A percentile compares a stretch with the other conserved stretches of the same genome.
These are phyloP conservation scores for Kwoniella newhampshirensis DNA, from an alignment of 768 basidiomycete genomes.

Conservation along the genomic window DNA sequence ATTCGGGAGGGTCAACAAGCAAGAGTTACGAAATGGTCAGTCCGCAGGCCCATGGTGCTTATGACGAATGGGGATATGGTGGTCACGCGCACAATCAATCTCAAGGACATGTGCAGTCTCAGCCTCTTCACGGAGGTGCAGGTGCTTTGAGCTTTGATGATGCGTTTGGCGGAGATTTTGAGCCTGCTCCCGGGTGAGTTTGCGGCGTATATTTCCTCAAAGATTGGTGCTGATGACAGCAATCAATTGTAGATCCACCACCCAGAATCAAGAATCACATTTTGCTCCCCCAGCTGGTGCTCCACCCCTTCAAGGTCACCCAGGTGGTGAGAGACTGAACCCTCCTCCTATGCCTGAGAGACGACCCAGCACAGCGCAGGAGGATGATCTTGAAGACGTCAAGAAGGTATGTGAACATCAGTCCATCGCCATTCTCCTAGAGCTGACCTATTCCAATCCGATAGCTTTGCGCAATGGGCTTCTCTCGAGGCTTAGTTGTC, in stretches of 20 bases:
- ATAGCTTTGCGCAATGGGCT: constrained; percentile 85
- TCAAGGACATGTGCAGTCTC: constrained; percentile 12
- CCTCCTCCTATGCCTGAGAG: constrained; percentile 24
- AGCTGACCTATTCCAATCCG: constrained; percentile 64
- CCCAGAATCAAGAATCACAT: constrained; percentile 51
- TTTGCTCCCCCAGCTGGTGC: constrained; percentile 53
- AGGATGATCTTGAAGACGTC: constrained; percentile 52
- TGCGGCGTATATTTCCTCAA: constrained; percentile 7
- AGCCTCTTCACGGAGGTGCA: not conserved
- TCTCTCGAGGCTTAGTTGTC: constrained; percentile 76
- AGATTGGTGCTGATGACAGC: too few species aligned
- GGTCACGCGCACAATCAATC: constrained; percentile 2
- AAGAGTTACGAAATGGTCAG: constrained; percentile 52
- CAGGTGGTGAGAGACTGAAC: constrained; percentile 28
- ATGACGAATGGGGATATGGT: constrained; percentile 39
- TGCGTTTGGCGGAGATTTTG: constrained; percentile 56
- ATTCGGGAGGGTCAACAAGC: constrained; percentile 10
- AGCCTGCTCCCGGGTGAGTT: constrained; percentile 30
- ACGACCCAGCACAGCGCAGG: constrained; percentile 38
- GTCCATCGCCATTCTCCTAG: constrained; percentile 33
- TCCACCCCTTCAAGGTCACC: constrained; percentile 29
- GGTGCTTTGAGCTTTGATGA: constrained; percentile 57
- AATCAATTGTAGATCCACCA: not conserved
- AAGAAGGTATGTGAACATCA: constrained; percentile 52
- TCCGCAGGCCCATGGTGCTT: constrained; percentile 15